Percentiles rank a stretch among this genome's conserved stretches.
Evolutionary conservation across 352 stramenopile genomes (phyloP).

Genomic region (Phytopythium helicoides): DNA sequence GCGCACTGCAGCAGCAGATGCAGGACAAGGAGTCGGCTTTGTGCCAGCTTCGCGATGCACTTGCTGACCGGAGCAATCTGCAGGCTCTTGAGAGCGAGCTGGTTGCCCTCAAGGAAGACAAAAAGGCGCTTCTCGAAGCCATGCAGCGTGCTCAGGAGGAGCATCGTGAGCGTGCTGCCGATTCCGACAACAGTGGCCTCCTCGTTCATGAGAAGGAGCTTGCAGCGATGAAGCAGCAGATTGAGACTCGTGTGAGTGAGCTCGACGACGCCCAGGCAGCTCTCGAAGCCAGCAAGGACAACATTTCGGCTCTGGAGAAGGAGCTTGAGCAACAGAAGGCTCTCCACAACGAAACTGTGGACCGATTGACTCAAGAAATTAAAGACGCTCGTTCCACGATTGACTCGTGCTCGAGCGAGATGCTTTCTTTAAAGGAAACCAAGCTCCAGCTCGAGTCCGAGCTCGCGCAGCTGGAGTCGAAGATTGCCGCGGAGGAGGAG

Average conservation of each 20-base stretch:
- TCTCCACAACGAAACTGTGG: constrained; percentile 37
- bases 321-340: constrained; percentile 30
- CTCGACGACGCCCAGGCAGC: constrained; percentile 31
- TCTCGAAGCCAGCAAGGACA: constrained; percentile 33
- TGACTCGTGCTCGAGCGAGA: constrained; percentile 27
- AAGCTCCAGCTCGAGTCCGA: constrained; percentile 37
- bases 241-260: constrained; percentile 41
- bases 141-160: constrained; percentile 40
- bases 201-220: constrained; percentile 39
- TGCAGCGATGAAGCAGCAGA: constrained; percentile 28
- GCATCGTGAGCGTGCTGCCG: constrained; percentile 24
- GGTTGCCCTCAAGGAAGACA: constrained; percentile 38
- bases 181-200: constrained; percentile 30
- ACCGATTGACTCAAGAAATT: constrained; percentile 36
- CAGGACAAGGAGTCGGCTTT: constrained; percentile 46
- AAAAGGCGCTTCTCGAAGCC: constrained; percentile 42
- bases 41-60: constrained; percentile 28
- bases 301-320: constrained; percentile 33
- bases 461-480: constrained; percentile 34
- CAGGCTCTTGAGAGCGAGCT: constrained; percentile 44
- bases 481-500: constrained; percentile 30
- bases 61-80: constrained; percentile 52
- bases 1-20: constrained; percentile 39
- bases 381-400: constrained; percentile 39
- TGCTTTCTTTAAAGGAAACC: constrained; percentile 29